These are phyloP conservation scores for Suillus subluteus DNA, from an alignment of 768 basidiomycete genomes.

Conservation along the genomic window DNA sequence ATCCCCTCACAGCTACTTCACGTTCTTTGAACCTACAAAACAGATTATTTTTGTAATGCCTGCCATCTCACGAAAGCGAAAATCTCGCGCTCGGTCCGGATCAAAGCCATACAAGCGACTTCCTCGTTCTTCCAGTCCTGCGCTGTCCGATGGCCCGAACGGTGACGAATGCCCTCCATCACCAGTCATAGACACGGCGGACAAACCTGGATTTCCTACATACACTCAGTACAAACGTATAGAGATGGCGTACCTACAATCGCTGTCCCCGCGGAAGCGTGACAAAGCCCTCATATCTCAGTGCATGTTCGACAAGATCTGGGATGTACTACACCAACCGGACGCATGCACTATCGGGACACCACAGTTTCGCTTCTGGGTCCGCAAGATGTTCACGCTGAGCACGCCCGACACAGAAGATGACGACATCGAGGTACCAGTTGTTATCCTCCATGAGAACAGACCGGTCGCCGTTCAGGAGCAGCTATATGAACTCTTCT, in stretches of 20 bases:
- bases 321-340: constrained; percentile 64
- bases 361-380: constrained; percentile 83
- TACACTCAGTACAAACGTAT: constrained; percentile 62
- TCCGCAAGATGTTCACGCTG: constrained; percentile 76
- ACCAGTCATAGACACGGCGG: constrained; percentile 13
- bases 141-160: constrained; percentile 1
- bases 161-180: constrained; percentile 6
- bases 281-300: constrained; percentile 78
- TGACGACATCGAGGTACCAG: constrained; percentile 20
- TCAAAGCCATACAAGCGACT: constrained; percentile 28
- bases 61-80: neutral
- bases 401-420: constrained; percentile 34
- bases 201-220: constrained; percentile 59
- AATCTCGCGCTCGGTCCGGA: constrained; percentile 8
- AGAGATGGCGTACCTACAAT: constrained; percentile 58
- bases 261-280: constrained; percentile 58
- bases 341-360: constrained; percentile 48
- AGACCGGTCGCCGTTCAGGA: constrained; percentile 77
- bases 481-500: constrained; percentile 78
- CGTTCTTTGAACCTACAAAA: neutral
- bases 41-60: constrained; percentile 5
- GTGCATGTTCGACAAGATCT: constrained; percentile 70
- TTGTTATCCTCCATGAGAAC: constrained; percentile 71
- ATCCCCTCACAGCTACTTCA: constrained; percentile 8
- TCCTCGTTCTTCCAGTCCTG: constrained; percentile 12